Evolutionary conservation across 2,329 filamentous ascomycete genomes (phyloP).

Genomic region (Hirsutella minnesotensis): DNA sequence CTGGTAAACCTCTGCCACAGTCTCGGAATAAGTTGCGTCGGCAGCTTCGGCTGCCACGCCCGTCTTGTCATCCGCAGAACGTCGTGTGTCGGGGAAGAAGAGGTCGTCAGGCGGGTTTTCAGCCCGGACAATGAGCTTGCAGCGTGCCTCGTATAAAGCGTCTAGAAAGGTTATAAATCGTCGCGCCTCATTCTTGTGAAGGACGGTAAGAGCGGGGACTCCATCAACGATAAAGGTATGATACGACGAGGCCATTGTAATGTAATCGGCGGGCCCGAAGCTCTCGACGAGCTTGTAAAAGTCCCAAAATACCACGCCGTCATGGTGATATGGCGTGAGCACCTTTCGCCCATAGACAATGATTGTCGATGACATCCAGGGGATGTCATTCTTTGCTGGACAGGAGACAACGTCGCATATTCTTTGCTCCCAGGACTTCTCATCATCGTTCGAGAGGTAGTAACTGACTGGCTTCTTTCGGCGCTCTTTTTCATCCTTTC

Average conservation of each 20-base stretch:
- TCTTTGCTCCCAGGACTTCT: conserved; percentile 15
- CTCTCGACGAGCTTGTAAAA: conserved; percentile 56
- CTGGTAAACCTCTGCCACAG: conserved; percentile 58
- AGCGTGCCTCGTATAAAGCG: conserved; percentile 70
- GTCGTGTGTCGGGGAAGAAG: conserved; percentile 57
- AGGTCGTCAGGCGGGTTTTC: conserved; percentile 57
- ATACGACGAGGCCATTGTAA: conserved; percentile 67
- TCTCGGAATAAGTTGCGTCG: conserved; percentile 31
- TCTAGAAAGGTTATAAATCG: conserved; percentile 73
- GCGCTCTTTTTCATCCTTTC: conserved; percentile 3
- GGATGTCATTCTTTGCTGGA: conserved; percentile 8
- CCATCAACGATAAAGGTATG: conserved; percentile 66
- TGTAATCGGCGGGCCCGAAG: conserved; percentile 73
- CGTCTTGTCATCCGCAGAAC: conserved; percentile 2
- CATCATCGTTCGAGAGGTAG: conserved; percentile 13
- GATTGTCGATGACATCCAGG: conserved; percentile 31
- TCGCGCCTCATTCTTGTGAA: conserved; percentile 70
- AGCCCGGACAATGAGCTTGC: conserved; percentile 61
- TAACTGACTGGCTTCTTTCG: conserved; percentile 19
- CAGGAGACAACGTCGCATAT: conserved; percentile 14
- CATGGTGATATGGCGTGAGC: conserved; percentile 42
- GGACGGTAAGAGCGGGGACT: conserved; percentile 53
- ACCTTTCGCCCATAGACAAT: conserved; percentile 54
- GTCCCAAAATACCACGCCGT: conserved; percentile 50
- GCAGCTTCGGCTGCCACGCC: conserved; percentile 11